These are phyloP conservation scores for Gnomoniopsis sp. DNA, from an alignment of 2,329 filamentous ascomycete genomes.

Conservation along the genomic window DNA sequence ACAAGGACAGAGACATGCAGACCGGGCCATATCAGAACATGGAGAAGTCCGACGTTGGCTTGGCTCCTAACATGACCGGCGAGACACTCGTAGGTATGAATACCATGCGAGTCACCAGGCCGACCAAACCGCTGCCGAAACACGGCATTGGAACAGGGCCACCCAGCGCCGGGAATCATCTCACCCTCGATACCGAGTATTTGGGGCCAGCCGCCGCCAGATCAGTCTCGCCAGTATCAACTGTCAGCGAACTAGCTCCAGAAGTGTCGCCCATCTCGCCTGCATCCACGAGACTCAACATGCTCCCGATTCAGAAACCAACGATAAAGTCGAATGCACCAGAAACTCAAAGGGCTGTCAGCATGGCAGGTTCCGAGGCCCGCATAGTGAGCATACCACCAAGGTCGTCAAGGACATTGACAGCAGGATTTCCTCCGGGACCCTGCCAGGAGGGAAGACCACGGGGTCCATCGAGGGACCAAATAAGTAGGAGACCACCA, in stretches of 20 bases:
- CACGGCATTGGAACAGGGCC: background rate
- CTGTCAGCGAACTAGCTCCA: background rate
- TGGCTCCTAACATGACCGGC: conserved; percentile 4
- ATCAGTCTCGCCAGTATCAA: conserved; percentile 2
- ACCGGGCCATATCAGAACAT: conserved; percentile 1
- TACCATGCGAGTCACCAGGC: background rate
- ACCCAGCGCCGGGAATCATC: background rate
- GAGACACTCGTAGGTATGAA: background rate
- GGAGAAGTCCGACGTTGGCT: background rate
- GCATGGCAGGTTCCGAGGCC: background rate
- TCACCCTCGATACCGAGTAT: conserved; percentile 1
- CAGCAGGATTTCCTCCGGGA: background rate
- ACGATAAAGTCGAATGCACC: background rate
- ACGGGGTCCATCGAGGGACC: background rate
- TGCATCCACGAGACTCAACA: background rate
- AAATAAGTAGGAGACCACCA: background rate
- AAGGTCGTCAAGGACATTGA: background rate
- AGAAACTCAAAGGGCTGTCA: background rate
- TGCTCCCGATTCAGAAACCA: background rate
- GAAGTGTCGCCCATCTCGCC: conserved; percentile 5
- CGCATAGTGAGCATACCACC: conserved; percentile 6
- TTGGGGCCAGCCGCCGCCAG: background rate
- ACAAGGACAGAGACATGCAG: background rate
- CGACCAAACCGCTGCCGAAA: background rate
- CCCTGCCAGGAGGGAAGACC: background rate